These are phyloP conservation scores for Penicillium roqueforti DNA, from an alignment of 495 filamentous ascomycete genomes.

Conservation along the genomic window DNA sequence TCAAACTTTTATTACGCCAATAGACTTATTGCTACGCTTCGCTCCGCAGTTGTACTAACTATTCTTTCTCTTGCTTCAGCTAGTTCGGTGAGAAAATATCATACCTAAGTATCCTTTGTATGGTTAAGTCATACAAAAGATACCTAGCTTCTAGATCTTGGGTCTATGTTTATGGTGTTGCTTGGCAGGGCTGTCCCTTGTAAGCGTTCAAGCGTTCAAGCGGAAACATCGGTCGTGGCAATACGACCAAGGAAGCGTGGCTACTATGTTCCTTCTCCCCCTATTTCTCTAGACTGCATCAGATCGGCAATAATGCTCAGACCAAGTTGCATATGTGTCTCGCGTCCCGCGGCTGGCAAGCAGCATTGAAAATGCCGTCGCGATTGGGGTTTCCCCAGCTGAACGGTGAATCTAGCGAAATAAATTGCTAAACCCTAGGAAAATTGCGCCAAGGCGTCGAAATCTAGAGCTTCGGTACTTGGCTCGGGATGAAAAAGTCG, in stretches of 20 bases:
- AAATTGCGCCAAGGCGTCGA: constrained; percentile 10
- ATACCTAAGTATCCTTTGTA: too few relatives aligned
- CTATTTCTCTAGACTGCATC: neutral
- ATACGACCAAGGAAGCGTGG: constrained; percentile 1
- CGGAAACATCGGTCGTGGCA: neutral
- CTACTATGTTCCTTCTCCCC: neutral
- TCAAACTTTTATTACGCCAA: too few relatives aligned
- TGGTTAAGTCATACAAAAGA: too few relatives aligned
- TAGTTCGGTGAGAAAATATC: too few relatives aligned
- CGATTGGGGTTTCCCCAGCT: neutral
- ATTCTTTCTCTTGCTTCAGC: too few relatives aligned
- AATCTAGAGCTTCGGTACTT: constrained; percentile 20
- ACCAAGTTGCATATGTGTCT: neutral
- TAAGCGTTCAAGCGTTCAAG: neutral
- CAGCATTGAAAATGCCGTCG: neutral
- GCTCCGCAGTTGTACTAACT: too few relatives aligned
- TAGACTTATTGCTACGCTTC: too few relatives aligned
- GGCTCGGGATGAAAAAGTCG: constrained; percentile 4
- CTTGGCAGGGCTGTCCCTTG: too few relatives aligned
- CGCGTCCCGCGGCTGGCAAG: neutral
- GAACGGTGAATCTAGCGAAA: neutral
- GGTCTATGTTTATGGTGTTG: too few relatives aligned
- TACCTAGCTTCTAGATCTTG: too few relatives aligned
- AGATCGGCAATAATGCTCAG: neutral
- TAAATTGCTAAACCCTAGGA: neutral